Evolutionary conservation across 192 early-diverging fungal genomes (phyloP), one percentile per base, ranked within the genome.

Genomic region (Umbelopsis ramanniana): DNA sequence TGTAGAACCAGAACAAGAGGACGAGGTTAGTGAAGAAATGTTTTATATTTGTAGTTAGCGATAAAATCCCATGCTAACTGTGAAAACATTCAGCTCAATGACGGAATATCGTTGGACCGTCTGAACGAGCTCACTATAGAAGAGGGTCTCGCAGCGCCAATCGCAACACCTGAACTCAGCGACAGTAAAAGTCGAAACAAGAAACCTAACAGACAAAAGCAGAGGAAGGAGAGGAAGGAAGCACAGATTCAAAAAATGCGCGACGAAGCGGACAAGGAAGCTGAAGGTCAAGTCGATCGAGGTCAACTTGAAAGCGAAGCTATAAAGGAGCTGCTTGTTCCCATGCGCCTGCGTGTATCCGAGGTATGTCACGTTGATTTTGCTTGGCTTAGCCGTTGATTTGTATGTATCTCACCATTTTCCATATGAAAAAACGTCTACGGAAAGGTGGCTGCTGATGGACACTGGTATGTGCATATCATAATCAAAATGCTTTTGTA

Each of bases 241-340:
- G 91, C 88, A 26, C 87, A 93, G 76, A 79, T 95, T 54, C 86
- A 88, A 66, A 86, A 90, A 45, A 74, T 91, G 73, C 85, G 92
- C 29, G 82, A 88, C 29, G 84, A 94, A 75, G 95, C 94, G 14
- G 89, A 84, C 45, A 73, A 87, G 21, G 96, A 97, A 74, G 94
- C 92, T 7, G 83, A 84, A 52, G 84, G 77, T 66, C 89, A 89
- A 74, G 87, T 91, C 29, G 93, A 98, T 76, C 84, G 89, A 81
- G 88, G 85, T 19, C 84, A 89, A 52, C 72, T 93, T 15, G 97
- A 98, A 73, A 71, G 77, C 6, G 82, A 87, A 26, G 89, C 90
- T 12, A 89, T 97, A 35, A 81, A 80, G 38, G 82, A 84, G 23
- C 69, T 93, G 14, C 71, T 91, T 14, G 74, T 72, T 11, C 72